Evolutionary conservation across 2,329 filamentous ascomycete species (phyloP).

Genomic region (Paraphoma sp.): DNA sequence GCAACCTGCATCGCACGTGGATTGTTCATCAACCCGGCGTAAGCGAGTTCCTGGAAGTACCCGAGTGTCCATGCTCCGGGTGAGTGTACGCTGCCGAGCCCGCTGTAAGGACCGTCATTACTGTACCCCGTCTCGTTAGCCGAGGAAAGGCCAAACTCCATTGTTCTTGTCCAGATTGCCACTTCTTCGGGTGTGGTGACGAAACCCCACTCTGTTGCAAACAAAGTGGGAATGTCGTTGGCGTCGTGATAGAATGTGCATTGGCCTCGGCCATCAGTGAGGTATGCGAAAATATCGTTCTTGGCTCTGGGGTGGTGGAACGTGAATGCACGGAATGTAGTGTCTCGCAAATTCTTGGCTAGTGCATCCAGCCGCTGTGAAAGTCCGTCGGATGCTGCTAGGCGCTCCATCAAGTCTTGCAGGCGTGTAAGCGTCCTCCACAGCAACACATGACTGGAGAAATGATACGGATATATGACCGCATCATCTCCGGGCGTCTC

Average conservation of each 20-base stretch:
- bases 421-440: conserved; percentile 12
- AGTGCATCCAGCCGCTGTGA: not conserved
- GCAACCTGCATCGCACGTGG: conserved; percentile 1
- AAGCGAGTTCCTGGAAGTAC: conserved; percentile 15
- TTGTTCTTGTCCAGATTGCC: conserved; percentile 7
- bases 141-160: conserved; percentile 8
- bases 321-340: conserved; percentile 1
- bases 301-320: not conserved
- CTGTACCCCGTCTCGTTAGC: conserved; percentile 7
- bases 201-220: conserved; percentile 10
- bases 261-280: conserved; percentile 5
- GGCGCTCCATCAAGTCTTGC: not conserved
- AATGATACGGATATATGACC: conserved; percentile 14
- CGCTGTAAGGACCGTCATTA: conserved; percentile 2
- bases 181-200: not conserved
- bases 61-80: conserved; percentile 16
- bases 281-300: conserved; percentile 8
- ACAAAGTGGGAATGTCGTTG: conserved; percentile 14
- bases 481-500: conserved; percentile 18
- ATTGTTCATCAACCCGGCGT: conserved; percentile 3
- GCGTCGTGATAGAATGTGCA: conserved; percentile 13
- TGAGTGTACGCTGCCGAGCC: conserved; percentile 16
- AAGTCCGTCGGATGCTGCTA: not conserved
- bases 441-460: conserved; percentile 14
- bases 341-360: not conserved